These are phyloP conservation scores for Elsinoe arachidis DNA, from an alignment of 2,329 filamentous ascomycete genomes.

Conservation along the genomic window DNA sequence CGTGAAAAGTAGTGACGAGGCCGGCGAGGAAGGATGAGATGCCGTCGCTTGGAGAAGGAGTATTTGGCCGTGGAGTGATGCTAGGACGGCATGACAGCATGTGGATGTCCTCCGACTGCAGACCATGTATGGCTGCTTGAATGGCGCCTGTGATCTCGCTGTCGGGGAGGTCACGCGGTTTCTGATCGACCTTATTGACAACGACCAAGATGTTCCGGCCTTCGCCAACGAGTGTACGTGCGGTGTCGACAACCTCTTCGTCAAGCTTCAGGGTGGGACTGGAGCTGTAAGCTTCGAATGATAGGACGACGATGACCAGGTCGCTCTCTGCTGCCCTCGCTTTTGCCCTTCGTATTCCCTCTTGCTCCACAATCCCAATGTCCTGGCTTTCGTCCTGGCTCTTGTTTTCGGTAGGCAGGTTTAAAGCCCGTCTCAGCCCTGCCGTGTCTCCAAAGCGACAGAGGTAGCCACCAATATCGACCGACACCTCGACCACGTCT, in stretches of 20 bases:
- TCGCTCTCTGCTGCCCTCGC: slow-evolving; percentile 75
- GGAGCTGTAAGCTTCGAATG: slow-evolving; percentile 49
- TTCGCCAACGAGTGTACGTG: slow-evolving; percentile 40
- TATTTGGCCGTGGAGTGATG: slow-evolving; percentile 11
- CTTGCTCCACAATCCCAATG: slow-evolving; percentile 71
- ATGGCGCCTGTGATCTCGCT: slow-evolving; percentile 24
- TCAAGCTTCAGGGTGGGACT: slow-evolving; percentile 30
- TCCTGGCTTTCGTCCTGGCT: slow-evolving; percentile 18
- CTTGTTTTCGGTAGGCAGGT: slow-evolving; percentile 18
- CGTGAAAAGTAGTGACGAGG: slow-evolving; percentile 59
- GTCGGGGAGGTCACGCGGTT: slow-evolving; percentile 28
- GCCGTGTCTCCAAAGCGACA: slow-evolving; percentile 95
- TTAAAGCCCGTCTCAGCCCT: slow-evolving; percentile 56
- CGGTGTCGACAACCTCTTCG: slow-evolving; percentile 49
- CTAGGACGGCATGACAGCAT: slow-evolving; percentile 63
- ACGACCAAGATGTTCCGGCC: slow-evolving; percentile 49
- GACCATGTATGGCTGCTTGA: slow-evolving; percentile 33
- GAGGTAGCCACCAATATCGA: slow-evolving; percentile 83
- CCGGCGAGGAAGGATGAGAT: slow-evolving; percentile 60
- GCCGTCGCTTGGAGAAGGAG: slow-evolving; percentile 47
- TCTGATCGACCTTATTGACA: slow-evolving; percentile 53
- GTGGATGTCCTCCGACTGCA: slow-evolving; percentile 42
- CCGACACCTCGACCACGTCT: slow-evolving; percentile 83
- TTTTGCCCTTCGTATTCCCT: slow-evolving; percentile 82
- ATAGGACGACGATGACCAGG: slow-evolving; percentile 71